Conservation (phyloP, 148 eudicot genomes). For the Vaccinium vitisidaea region DNA sequence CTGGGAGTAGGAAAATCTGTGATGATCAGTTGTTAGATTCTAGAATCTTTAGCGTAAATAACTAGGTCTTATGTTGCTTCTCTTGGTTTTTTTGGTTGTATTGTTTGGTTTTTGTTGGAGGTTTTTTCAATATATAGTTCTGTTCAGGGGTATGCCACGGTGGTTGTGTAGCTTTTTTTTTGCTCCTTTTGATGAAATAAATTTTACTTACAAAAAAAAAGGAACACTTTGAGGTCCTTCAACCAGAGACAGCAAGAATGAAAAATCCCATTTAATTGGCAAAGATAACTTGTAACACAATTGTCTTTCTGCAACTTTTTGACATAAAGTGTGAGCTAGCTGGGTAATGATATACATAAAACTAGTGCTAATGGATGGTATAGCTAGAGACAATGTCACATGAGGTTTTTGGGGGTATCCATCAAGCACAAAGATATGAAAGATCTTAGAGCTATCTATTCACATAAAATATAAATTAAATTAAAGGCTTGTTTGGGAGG, state of each 20-base stretch:
- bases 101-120: too few species aligned
- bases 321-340: not conserved
- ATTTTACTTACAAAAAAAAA: too few species aligned
- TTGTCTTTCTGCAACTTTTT: not conserved
- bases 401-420: slow-evolving; percentile 4
- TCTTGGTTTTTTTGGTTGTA: too few species aligned
- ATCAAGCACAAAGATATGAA: not conserved
- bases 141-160: too few species aligned
- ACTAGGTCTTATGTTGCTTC: too few species aligned
- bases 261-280: not conserved
- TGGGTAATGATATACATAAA: not conserved
- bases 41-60: too few species aligned
- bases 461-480: not conserved
- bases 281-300: not conserved
- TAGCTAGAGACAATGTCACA: not conserved
- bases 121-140: too few species aligned
- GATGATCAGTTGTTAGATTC: too few species aligned
- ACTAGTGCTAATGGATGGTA: not conserved
- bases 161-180: too few species aligned
- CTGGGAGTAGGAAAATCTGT: too few species aligned
- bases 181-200: too few species aligned
- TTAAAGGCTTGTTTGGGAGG: not conserved
- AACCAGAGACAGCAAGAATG: not conserved
- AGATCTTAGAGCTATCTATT: not conserved
- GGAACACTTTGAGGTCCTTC: too few species aligned